Conservation (phyloP, 352 stramenopile genomes). For the Aphanomyces stellatus region DNA sequence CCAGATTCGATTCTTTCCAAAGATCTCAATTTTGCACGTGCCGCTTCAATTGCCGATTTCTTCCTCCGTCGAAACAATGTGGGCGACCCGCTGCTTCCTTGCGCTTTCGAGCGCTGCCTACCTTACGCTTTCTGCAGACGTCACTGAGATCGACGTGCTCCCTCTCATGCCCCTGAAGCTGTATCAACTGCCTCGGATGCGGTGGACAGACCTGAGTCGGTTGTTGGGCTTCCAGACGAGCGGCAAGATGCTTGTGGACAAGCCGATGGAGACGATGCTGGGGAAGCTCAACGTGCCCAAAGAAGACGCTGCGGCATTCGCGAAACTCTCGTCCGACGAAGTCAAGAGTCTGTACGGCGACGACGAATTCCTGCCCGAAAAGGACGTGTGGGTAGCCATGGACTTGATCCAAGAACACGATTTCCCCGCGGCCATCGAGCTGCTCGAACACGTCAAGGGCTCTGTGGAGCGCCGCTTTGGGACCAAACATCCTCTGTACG, state of each 20-base stretch:
- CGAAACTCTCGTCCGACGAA: conserved; percentile 5
- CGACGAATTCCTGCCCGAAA: conserved; percentile 9
- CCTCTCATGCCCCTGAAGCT: conserved; percentile 6
- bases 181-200: conserved; percentile 16
- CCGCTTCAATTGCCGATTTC: background rate
- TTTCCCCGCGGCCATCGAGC: conserved; percentile 2
- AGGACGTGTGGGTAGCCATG: conserved; percentile 1
- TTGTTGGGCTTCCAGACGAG: conserved; percentile 1
- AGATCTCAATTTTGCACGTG: background rate
- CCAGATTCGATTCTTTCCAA: conserved; percentile 1
- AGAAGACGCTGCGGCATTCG: conserved; percentile 5
- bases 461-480: background rate
- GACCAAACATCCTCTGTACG: conserved; percentile 15
- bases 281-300: conserved; percentile 17
- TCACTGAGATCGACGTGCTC: conserved; percentile 14
- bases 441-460: background rate
- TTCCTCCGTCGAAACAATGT: background rate
- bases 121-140: background rate
- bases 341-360: conserved; percentile 16
- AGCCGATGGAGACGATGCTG: conserved; percentile 11
- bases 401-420: conserved; percentile 14
- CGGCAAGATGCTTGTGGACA: conserved; percentile 13
- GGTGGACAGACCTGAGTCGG: conserved; percentile 16
- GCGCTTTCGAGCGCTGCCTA: background rate
- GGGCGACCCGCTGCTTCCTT: background rate